A percentile compares a stretch with the other conserved stretches of the same genome.
Evolutionary conservation across 2,329 filamentous ascomycete genomes (phyloP).

Genomic region (Aspergillus neoniger): DNA sequence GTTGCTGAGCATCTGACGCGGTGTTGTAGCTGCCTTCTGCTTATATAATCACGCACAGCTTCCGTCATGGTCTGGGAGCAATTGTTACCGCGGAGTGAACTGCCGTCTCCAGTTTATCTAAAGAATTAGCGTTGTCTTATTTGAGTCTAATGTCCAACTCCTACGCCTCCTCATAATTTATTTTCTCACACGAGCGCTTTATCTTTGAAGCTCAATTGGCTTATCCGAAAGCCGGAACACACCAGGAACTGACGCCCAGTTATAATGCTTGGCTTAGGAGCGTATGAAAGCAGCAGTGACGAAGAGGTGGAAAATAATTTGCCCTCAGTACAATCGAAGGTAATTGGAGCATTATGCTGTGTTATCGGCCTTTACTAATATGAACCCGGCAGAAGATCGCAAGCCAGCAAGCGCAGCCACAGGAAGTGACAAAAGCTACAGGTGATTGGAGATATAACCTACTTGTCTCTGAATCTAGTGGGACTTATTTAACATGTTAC

Average conservation of each 20-base stretch:
- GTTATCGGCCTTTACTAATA: conserved; percentile 12
- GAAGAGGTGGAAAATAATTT: conserved; percentile 37
- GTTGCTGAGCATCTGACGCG: conserved; percentile 33
- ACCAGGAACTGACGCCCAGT: conserved; percentile 6
- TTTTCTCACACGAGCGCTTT: not conserved
- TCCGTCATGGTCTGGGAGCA: conserved; percentile 2
- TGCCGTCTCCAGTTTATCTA: not conserved
- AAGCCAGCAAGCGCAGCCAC: conserved; percentile 3
- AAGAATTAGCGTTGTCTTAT: not conserved
- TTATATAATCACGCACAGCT: conserved; percentile 34
- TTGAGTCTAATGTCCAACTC: too few relatives aligned
- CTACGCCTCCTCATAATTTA: not conserved
- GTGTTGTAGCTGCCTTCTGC: conserved; percentile 41
- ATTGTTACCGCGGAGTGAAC: not conserved
- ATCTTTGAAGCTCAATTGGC: not conserved
- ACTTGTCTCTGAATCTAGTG: not conserved
- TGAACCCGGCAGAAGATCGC: conserved; percentile 13
- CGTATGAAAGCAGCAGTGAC: conserved; percentile 50
- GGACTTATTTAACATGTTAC: conserved; percentile 9
- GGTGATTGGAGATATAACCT: conserved; percentile 9
- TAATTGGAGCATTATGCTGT: conserved; percentile 14
- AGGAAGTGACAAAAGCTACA: conserved; percentile 6
- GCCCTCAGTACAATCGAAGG: conserved; percentile 23
- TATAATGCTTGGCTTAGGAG: conserved; percentile 44
- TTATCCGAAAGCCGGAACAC: not conserved